Evolutionary conservation across 805 yeast species (phyloP).

Genomic region (Huiozyma sinensis): DNA sequence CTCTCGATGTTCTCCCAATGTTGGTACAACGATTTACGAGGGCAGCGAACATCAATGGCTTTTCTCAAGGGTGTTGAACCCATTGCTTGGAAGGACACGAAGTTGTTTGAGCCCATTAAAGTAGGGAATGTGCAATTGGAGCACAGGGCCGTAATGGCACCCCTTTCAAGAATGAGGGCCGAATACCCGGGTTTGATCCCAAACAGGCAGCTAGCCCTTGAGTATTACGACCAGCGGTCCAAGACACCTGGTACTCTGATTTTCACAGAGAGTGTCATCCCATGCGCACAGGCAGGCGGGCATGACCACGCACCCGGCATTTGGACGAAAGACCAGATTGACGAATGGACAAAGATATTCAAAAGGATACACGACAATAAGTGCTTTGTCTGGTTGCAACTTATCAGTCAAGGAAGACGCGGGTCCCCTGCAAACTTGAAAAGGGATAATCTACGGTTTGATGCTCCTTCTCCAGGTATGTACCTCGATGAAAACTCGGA

Average conservation of each 20-base stretch:
- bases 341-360: slow-evolving; percentile 38
- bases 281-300: slow-evolving; percentile 33
- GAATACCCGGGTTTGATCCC: slow-evolving; percentile 29
- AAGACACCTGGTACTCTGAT: slow-evolving; percentile 43
- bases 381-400: slow-evolving; percentile 35
- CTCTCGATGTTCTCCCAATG: too few species aligned
- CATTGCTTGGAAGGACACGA: slow-evolving; percentile 25
- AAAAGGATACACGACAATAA: slow-evolving; percentile 40
- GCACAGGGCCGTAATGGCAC: slow-evolving; percentile 34
- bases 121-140: slow-evolving; percentile 30
- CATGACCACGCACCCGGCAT: slow-evolving; percentile 38
- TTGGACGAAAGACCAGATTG: slow-evolving; percentile 35
- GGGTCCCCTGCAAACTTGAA: slow-evolving; percentile 31
- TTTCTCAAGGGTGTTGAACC: slow-evolving; percentile 19
- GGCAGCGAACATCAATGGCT: slow-evolving; percentile 5
- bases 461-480: slow-evolving; percentile 29
- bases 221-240: slow-evolving; percentile 47
- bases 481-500: slow-evolving; percentile 27
- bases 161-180: slow-evolving; percentile 36
- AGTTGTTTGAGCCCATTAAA: slow-evolving; percentile 35
- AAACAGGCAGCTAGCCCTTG: slow-evolving; percentile 31
- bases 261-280: slow-evolving; percentile 46
- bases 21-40: too few species aligned
- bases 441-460: slow-evolving; percentile 28
- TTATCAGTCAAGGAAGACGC: slow-evolving; percentile 40